phyloP scores from a whole-genome alignment of 2,329 filamentous ascomycete species.

The Rhexocercosporidium sp. region DNA sequence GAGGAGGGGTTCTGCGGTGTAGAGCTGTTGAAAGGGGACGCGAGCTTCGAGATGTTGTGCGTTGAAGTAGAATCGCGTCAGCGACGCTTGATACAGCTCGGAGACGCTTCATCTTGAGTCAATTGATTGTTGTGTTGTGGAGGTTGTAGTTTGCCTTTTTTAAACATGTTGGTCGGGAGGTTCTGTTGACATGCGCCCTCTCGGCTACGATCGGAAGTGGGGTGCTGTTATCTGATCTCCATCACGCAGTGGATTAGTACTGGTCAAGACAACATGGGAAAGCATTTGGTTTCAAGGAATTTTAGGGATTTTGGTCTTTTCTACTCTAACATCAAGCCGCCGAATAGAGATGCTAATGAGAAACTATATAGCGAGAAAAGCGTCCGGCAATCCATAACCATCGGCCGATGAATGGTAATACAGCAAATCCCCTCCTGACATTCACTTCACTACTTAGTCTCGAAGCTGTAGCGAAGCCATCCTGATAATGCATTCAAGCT shows the following conservation, averaged over 20 bases:
- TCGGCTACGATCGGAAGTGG: slow-evolving; percentile 30
- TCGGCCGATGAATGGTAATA: slow-evolving; percentile 29
- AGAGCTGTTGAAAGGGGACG: slow-evolving; percentile 37
- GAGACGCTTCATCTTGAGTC: slow-evolving; percentile 39
- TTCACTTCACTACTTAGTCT: slow-evolving; percentile 43
- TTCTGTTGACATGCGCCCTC: slow-evolving; percentile 13
- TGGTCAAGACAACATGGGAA: background rate
- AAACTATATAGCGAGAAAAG: slow-evolving; percentile 19
- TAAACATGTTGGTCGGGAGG: slow-evolving; percentile 4
- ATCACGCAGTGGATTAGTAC: background rate
- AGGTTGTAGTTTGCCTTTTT: slow-evolving; percentile 10
- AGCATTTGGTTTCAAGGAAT: background rate
- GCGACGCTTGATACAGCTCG: slow-evolving; percentile 33
- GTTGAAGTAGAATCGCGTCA: slow-evolving; percentile 25
- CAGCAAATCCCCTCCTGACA: slow-evolving; percentile 21
- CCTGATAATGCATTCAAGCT: slow-evolving; percentile 75
- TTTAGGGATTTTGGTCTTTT: slow-evolving; percentile 11
- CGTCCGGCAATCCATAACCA: slow-evolving; percentile 14
- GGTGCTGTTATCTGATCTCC: slow-evolving; percentile 12
- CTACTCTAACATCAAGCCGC: slow-evolving; percentile 35
- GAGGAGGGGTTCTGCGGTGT: slow-evolving; percentile 11
- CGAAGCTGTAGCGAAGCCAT: slow-evolving; percentile 75
- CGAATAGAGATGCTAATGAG: slow-evolving; percentile 19
- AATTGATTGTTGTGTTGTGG: slow-evolving; percentile 28
- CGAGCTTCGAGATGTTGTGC: slow-evolving; percentile 25